Conservation (phyloP, 805 yeast genomes). For the Candida krabiensis region DNA sequence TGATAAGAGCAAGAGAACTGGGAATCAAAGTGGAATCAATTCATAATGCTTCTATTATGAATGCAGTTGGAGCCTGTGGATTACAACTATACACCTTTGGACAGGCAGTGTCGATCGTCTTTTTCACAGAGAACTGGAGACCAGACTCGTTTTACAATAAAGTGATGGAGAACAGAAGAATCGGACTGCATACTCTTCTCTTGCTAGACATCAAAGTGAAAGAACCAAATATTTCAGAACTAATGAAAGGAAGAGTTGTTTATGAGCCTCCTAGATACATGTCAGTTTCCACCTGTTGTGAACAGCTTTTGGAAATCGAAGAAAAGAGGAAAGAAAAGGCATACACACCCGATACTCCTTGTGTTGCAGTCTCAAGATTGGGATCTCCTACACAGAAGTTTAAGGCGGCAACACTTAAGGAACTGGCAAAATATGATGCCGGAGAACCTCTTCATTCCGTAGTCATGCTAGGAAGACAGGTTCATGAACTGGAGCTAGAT, state of each 20-base stretch:
- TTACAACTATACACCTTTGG: constrained; percentile 93
- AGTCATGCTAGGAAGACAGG: constrained; percentile 87
- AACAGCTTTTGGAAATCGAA: constrained; percentile 86
- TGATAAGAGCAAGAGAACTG: constrained; percentile 85
- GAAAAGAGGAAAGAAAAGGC: constrained; percentile 73
- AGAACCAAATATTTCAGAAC: constrained; percentile 91
- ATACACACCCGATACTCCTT: constrained; percentile 85
- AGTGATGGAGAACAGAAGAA: constrained; percentile 80
- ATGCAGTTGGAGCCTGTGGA: constrained; percentile 98
- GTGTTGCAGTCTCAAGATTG: constrained; percentile 87
- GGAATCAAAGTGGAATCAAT: constrained; percentile 76
- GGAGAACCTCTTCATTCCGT: constrained; percentile 95
- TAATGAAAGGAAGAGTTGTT: constrained; percentile 88
- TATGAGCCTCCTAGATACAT: constrained; percentile 98
- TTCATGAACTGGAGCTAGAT: constrained; percentile 90
- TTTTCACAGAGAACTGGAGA: constrained; percentile 93
- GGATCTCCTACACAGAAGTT: constrained; percentile 85
- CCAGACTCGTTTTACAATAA: constrained; percentile 95
- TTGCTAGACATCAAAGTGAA: constrained; percentile 92
- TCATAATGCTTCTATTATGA: constrained; percentile 97
- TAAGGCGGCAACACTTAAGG: constrained; percentile 79
- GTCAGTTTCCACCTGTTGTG: constrained; percentile 87
- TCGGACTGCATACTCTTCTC: constrained; percentile 89
- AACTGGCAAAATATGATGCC: constrained; percentile 78
- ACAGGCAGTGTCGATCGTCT: constrained; percentile 94